A percentile compares a stretch with the other conserved stretches of the same genome.
Conservation (phyloP, 2,329 filamentous ascomycete species). For the Penicillium paneum region DNA sequence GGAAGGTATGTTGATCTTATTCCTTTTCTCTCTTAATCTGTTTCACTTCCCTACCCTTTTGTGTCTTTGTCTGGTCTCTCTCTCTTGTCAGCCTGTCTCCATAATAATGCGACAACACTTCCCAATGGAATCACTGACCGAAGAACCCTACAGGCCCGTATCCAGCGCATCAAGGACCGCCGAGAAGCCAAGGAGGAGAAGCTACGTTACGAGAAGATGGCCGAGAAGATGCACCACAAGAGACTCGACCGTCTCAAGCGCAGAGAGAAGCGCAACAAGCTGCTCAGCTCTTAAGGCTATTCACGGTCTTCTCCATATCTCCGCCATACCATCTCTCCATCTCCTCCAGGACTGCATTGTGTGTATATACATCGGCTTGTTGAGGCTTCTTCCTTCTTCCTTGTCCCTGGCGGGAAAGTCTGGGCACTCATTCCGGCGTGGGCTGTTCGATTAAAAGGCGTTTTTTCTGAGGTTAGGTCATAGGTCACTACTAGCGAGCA, state of each 20-base stretch:
- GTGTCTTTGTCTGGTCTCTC: background rate
- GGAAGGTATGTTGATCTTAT: constrained; percentile 59
- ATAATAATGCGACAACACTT: background rate
- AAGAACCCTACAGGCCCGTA: constrained; percentile 57
- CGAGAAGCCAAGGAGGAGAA: constrained; percentile 87
- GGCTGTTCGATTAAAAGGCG: constrained; percentile 15
- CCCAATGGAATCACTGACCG: constrained; percentile 4
- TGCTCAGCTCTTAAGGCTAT: constrained; percentile 43
- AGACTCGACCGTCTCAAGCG: constrained; percentile 88
- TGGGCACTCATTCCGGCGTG: constrained; percentile 4
- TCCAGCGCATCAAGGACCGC: constrained; percentile 79
- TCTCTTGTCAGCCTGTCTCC: background rate
- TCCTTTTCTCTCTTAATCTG: background rate
- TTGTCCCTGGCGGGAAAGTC: constrained; percentile 1
- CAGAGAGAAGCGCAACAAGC: constrained; percentile 82
- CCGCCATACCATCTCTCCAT: constrained; percentile 1
- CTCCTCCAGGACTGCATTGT: constrained; percentile 1
- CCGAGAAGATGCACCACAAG: constrained; percentile 97
- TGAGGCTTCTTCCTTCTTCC: background rate
- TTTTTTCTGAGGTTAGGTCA: constrained; percentile 17
- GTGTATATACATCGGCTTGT: constrained; percentile 1
- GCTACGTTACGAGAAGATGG: constrained; percentile 88
- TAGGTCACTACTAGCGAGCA: constrained; percentile 10
- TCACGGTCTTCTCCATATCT: constrained; percentile 8
- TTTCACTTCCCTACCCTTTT: background rate